phyloP scores from a whole-genome alignment of 257 asterid species.

The Nicotiana tomentosiformis region DNA sequence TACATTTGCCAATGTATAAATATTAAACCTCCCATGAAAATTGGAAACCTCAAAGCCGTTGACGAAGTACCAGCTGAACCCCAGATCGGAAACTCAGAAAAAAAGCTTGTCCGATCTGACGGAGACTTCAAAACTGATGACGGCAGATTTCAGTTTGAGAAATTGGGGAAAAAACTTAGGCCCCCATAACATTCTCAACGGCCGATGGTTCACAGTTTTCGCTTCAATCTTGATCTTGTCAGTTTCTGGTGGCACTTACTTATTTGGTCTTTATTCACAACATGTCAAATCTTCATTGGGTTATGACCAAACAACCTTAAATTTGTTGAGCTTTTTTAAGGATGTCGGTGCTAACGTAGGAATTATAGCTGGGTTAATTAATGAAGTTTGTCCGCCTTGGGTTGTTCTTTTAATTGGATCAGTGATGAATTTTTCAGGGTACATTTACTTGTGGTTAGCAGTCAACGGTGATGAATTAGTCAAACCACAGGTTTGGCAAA shows the following conservation, averaged over 20 bases:
- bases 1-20: not conserved
- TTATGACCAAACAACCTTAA: constrained; percentile 69
- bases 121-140: not conserved
- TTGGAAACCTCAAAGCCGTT: constrained; percentile 4
- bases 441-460: constrained; percentile 72
- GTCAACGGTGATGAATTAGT: constrained; percentile 41
- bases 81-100: not conserved
- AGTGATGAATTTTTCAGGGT: constrained; percentile 61
- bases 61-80: not conserved
- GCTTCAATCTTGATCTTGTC: constrained; percentile 58
- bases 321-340: constrained; percentile 58
- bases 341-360: constrained; percentile 72
- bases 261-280: constrained; percentile 57
- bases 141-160: not conserved
- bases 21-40: not conserved
- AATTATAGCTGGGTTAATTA: constrained; percentile 52
- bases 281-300: constrained; percentile 46
- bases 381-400: constrained; percentile 84
- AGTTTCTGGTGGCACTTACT: constrained; percentile 77
- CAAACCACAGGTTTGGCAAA: constrained; percentile 58
- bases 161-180: constrained; percentile 7
- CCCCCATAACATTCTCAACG: constrained; percentile 29
- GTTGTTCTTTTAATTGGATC: constrained; percentile 68
- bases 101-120: not conserved
- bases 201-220: constrained; percentile 79